Base-by-base conservation (phyloP, 345 rosid species). In the Lumnitzera racemosa region DNA sequence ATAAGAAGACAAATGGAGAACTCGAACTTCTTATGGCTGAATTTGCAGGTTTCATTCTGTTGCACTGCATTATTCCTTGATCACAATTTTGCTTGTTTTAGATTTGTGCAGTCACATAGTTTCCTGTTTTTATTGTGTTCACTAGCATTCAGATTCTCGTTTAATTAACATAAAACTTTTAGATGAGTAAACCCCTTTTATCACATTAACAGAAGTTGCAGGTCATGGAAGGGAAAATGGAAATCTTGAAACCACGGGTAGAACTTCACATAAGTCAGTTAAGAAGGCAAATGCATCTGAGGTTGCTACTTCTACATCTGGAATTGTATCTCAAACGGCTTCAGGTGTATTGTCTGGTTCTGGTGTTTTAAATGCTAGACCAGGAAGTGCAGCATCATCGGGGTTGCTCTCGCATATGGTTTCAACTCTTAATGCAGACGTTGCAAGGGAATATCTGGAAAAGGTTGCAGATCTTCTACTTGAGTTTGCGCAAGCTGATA, bases 311-410 rank as follows among this genome's bases (percentile, higher is more conserved):
- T 85, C 96, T 20, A 78, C 82, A 41, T 84, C 97, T 62, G 97
- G 94, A 56, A 67, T 85, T 69, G 91, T 78, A 73, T 92, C 97
- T 66, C 98, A 85, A 77, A 83, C 95, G 50, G 88, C 96, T 56
- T 92, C 98, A 9, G 97, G 98, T 52, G 91, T 89, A 50, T 75
- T 92, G 47, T 92, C 98, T 73, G 98, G 98, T 72, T 92, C 98
- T 8, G 98, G 98, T 57, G 91, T 92, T 73, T 65, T 92, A 75
- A 89, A 86, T 83, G 98, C 97, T 71, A 90, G 95, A 76, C 87
- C 92, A 11, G 97, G 97, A 72, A 86, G 99, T 74, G 82, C 97
- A 48, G 86, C 99, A 62, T 95, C 99, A 64, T 88, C 95, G 49
- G 95, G 99, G 47, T 74, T 88, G 66, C 92, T 95, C 46, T 82